These are phyloP conservation scores for Rhodosorus marinus DNA, from an alignment of 23 red algal species.

Conservation along the genomic window DNA sequence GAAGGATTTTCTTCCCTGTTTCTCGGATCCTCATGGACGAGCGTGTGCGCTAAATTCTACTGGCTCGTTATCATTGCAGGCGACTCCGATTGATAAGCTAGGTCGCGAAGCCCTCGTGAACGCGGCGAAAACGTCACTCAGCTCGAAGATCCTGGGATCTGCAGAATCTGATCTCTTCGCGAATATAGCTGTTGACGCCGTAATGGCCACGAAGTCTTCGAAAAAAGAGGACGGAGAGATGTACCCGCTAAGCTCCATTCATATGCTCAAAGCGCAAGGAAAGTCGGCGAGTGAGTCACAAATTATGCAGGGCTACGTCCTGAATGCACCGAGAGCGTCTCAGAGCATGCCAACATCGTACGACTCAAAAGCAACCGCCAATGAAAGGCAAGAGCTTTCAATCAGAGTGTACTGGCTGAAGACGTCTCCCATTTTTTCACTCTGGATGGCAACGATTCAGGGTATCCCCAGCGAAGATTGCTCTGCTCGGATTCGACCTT, in stretches of 20 bases:
- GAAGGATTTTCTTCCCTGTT: too few species aligned
- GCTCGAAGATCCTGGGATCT: constrained; percentile 65
- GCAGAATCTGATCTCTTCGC: constrained; percentile 59
- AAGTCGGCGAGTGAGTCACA: constrained; percentile 67
- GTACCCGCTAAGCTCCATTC: constrained; percentile 80
- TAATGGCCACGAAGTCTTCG: constrained; percentile 48
- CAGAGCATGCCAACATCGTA: constrained; percentile 67
- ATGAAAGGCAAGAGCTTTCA: too few species aligned
- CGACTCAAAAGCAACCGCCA: background rate
- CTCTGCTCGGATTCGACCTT: constrained; percentile 84
- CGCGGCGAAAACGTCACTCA: constrained; percentile 65
- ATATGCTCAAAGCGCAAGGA: constrained; percentile 75
- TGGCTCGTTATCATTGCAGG: too few species aligned
- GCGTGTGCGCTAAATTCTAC: too few species aligned
- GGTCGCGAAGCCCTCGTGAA: constrained; percentile 57
- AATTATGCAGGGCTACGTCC: constrained; percentile 50
- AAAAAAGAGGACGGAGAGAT: constrained; percentile 10
- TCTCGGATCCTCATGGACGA: too few species aligned
- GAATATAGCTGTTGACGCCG: constrained; percentile 84
- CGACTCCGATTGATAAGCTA: constrained; percentile 63
- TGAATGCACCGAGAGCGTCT: constrained; percentile 64
- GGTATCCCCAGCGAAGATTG: constrained; percentile 52
- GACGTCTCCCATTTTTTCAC: too few species aligned
- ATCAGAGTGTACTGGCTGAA: too few species aligned
- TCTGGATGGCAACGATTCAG: too few species aligned